These are phyloP conservation scores for Ophiostoma quercus DNA, from an alignment of 2,329 filamentous ascomycete species.

Conservation along the genomic window DNA sequence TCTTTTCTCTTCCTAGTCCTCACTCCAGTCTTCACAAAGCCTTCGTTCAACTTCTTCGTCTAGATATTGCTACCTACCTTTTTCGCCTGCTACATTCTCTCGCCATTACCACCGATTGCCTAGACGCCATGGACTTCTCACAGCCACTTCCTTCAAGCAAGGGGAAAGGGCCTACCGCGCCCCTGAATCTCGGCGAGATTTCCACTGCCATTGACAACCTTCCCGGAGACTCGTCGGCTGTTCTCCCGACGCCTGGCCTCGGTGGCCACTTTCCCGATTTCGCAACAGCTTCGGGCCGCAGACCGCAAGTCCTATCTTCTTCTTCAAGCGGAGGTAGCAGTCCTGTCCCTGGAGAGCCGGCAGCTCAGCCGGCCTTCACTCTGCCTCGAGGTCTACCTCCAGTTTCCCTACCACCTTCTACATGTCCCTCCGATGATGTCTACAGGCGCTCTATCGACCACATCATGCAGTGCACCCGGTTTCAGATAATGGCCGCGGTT, in stretches of 20 bases:
- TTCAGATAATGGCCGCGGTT: constrained; percentile 10
- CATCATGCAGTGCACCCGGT: neutral
- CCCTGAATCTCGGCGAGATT: constrained; percentile 18
- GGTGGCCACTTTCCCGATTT: neutral
- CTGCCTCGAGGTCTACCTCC: neutral
- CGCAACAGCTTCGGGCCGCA: neutral
- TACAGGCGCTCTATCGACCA: constrained; percentile 17
- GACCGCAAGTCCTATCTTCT: neutral
- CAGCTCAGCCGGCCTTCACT: neutral
- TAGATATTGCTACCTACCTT: neutral
- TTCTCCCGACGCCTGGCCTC: constrained; percentile 16
- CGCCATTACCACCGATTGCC: too few species aligned
- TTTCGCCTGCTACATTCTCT: too few species aligned
- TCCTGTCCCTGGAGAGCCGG: neutral
- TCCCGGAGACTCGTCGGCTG: constrained; percentile 13
- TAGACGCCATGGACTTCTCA: neutral
- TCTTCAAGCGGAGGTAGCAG: neutral
- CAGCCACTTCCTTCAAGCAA: neutral
- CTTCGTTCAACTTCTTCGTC: neutral
- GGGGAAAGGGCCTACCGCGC: constrained; percentile 16
- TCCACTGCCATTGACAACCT: constrained; percentile 17
- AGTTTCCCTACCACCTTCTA: neutral
- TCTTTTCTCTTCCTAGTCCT: neutral
- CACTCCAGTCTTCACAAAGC: too few species aligned
- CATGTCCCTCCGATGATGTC: neutral